phyloP scores from a whole-genome alignment of 2,329 filamentous ascomycete genomes.

The Biscogniauxia sp. region DNA sequence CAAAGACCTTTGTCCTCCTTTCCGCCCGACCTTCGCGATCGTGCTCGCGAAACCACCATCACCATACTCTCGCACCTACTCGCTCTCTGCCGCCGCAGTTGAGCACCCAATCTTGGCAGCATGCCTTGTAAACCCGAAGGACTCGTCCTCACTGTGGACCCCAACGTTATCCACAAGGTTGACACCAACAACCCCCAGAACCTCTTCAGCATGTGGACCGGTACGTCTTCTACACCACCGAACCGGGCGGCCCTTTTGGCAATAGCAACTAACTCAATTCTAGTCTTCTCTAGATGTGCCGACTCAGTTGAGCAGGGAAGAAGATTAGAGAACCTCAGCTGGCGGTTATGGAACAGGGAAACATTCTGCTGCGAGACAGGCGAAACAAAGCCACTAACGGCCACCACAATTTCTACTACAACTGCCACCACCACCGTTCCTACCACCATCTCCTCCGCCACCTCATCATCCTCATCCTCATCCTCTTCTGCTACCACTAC shows the following conservation, averaged over 20 bases:
- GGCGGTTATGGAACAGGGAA: slow-evolving; percentile 92
- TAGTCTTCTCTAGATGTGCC: slow-evolving; percentile 92
- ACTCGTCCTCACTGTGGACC: slow-evolving; percentile 87
- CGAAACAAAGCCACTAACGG: slow-evolving; percentile 44
- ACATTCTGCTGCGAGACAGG: slow-evolving; percentile 79
- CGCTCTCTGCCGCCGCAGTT: slow-evolving; percentile 22
- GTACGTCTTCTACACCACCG: slow-evolving; percentile 52
- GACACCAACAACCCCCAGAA: slow-evolving; percentile 91
- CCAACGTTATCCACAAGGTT: slow-evolving; percentile 88
- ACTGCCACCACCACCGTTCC: slow-evolving; percentile 27
- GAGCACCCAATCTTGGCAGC: slow-evolving; percentile 30
- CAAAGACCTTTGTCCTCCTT: slow-evolving; percentile 7
- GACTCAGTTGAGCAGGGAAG: slow-evolving; percentile 91
- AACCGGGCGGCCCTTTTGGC: slow-evolving; percentile 1
- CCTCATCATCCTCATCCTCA: slow-evolving; percentile 8
- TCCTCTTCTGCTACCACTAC: slow-evolving; percentile 38
- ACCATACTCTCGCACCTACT: slow-evolving; percentile 16
- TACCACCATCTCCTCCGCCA: neutral
- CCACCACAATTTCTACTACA: slow-evolving; percentile 11
- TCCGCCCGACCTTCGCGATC: slow-evolving; percentile 23
- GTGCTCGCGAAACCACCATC: slow-evolving; percentile 19
- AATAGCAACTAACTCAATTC: slow-evolving; percentile 31
- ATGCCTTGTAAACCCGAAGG: slow-evolving; percentile 86
- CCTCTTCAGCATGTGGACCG: slow-evolving; percentile 95
- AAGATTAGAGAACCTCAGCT: slow-evolving; percentile 90